Base-by-base conservation (phyloP, 2,329 filamentous ascomycete species). In the Xylariaceae sp. region DNA sequence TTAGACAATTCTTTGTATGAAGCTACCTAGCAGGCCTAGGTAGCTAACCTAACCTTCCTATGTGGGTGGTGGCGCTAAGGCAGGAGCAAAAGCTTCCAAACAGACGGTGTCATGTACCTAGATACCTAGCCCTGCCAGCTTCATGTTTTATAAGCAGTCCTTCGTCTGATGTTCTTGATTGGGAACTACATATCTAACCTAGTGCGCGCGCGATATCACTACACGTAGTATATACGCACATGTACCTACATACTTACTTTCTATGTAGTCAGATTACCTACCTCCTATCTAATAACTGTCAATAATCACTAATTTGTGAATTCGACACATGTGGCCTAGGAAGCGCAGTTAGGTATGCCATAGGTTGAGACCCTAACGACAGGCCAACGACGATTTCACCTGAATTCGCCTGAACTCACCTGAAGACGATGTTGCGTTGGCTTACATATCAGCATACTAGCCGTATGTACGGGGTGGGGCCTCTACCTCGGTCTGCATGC, bases 321-420 rank as follows among this genome's bases (percentile, higher is more conserved):
- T 26, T 26, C 23, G 23, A 26, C 9, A 26, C 4, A 4, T 20
- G 12, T 48, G 14, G 12, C 7, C 9, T 10, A 16, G 32, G 9
- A 37, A 12, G 12, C n/a, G n/a, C n/a, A n/a, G n/a, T n/a, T n/a
- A n/a, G n/a, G n/a, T n/a, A n/a, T n/a, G n/a, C n/a, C n/a, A 10
- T 37, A 37, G 32, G 32, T 37, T 16, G 32, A 37, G 32, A 14
- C 9, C 32, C 32, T 37, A 37, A 47, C n/a, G 18, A 29, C 37
- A 21, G 21, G 40, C 48, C 57, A 51, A 59, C 56, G 54, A 52
- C 64, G 62, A 59, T 64, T 63, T 67, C 65, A 65, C 66, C 65
- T 69, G 66, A 69, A 67, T 63, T 67, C 66, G 67, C 66, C 66
- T 69, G 66, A 69, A 67, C 63, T 67, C 66, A 69, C 66, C 66